Base-by-base conservation (phyloP, 1,284 basidiomycete genomes). In the Amylostereum areolatum region DNA sequence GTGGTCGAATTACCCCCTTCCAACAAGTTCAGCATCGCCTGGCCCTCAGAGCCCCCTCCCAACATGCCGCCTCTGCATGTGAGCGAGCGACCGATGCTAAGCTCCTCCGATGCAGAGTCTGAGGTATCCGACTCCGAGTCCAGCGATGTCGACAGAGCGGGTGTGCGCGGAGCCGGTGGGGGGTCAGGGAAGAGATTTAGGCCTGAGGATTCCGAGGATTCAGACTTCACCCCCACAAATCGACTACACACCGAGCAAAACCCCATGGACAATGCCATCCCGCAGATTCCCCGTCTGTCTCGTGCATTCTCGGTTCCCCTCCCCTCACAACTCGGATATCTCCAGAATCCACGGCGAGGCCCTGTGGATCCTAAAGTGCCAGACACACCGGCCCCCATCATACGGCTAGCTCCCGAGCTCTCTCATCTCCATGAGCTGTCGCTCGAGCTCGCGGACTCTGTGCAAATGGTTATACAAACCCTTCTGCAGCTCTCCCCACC, bases 381-480 rank as follows among this genome's bases (percentile, higher is more conserved):
- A 30, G 43, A 50, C 3, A 41, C 52, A 27, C 46, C 60, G 33
- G 48, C 57, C 27, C 49, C 56, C 28, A 33, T 57, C 43, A 48
- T 52, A 40, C 57, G 54, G 33, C 50, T 57, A 11, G 47, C 64
- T 3, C 65, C 71, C 18, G 66, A 70, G 45, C 55, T 66, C 25
- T 62, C 70, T 18, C 74, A 72, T 52, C 72, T 85, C 55, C 74
- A 75, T 41, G 85, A 87, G 51, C 68, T 89, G 48, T 86, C 86
- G 1, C 67, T 86, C 34, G 92, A 96, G 66, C 75, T 95, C 6
- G 91, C 92, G 6, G 92, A 95, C 66, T 85, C 85, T 4, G 80
- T 92, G 11, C 91, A 94, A 67, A 82, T 85, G 68, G 80, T 90
- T 48, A 86, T 95, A 33, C 92, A 95, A 62, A 94, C 89, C 0